Evolutionary conservation across 78 protist genomes (phyloP), one percentile per base, ranked within the genome.

Genomic region (Speleostelium caveatum): DNA sequence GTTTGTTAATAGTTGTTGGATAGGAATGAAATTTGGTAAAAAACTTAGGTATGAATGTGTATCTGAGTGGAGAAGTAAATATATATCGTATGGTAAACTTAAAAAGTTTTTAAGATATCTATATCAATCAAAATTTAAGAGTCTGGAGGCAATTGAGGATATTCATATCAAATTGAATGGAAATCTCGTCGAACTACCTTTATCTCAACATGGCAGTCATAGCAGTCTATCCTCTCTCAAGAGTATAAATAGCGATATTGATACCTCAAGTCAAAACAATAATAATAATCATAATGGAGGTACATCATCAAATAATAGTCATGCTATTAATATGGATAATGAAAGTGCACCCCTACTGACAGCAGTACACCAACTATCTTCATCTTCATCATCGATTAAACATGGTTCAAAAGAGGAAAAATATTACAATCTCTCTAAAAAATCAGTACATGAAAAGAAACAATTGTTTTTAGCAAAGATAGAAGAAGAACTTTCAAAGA

Each of bases 21-120:
- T n/a, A n/a, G n/a, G n/a, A 58, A 83, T 83, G 91, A 83, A 83
- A 33, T 83, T 83, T 69, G 91, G 91, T 59, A 83, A 83, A 62
- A 59, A 83, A 60, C 35, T 83, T 28, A 35, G 91, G 51, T 83
- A 68, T 69, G 91, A 83, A 45, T 83, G 91, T 60, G 91, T 83
- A 28, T 58, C 91, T 0, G 91, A 83, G 36, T 83, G 91, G 91
- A 28, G 36, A 30, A 83, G 36, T 33, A 83, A 69, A 60, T 83
- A 83, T 69, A 69, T 83, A 8, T 26, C 91, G 6, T 83, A 83
- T 69, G 79, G 91, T 24, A 83, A 83, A 32, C 28, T 83, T 49
- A 83, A 83, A 26, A 83, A 83, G n/a, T 83, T 69, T 62, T 28
- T 83, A 14, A 53, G 91, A 59, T 83, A 60, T 62, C 73, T 83